Evolutionary conservation across 2,329 filamentous ascomycete species (phyloP).

Genomic region (Balansia obtecta): DNA sequence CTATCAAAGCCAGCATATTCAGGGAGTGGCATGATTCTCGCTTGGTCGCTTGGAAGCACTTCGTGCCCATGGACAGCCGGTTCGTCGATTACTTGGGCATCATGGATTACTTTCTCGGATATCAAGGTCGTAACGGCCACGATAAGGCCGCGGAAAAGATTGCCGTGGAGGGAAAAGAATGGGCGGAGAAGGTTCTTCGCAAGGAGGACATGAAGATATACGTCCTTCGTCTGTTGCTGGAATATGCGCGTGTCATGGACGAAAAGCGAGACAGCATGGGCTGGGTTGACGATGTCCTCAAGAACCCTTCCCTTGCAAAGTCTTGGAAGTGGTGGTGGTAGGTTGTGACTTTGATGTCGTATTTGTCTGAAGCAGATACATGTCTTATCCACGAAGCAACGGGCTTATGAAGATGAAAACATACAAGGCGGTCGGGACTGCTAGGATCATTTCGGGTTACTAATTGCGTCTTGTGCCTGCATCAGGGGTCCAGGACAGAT

Average conservation of each 20-base stretch:
- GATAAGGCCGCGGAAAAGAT: conserved; percentile 52
- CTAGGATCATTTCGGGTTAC: background rate
- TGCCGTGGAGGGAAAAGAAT: conserved; percentile 50
- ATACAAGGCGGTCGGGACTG: background rate
- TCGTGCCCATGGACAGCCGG: conserved; percentile 65
- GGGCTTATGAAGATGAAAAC: background rate
- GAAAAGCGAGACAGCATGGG: conserved; percentile 40
- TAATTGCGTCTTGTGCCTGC: background rate
- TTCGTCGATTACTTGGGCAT: conserved; percentile 62
- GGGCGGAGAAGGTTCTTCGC: conserved; percentile 56
- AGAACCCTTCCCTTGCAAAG: conserved; percentile 19
- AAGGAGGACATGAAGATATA: conserved; percentile 67
- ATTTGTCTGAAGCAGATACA: background rate
- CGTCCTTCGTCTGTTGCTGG: conserved; percentile 48
- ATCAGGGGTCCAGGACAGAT: background rate
- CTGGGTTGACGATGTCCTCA: conserved; percentile 38
- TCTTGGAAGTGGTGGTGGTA: conserved; percentile 17
- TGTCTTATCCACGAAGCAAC: background rate
- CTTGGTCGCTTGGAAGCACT: conserved; percentile 67
- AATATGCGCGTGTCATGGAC: conserved; percentile 46
- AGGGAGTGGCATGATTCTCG: conserved; percentile 71
- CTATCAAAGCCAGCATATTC: conserved; percentile 68
- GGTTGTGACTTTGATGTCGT: background rate
- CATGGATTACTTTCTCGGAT: conserved; percentile 62
- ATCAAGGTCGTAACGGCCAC: conserved; percentile 30